Conservation (phyloP, 345 rosid species). For the Gossypioides kirkii region DNA sequence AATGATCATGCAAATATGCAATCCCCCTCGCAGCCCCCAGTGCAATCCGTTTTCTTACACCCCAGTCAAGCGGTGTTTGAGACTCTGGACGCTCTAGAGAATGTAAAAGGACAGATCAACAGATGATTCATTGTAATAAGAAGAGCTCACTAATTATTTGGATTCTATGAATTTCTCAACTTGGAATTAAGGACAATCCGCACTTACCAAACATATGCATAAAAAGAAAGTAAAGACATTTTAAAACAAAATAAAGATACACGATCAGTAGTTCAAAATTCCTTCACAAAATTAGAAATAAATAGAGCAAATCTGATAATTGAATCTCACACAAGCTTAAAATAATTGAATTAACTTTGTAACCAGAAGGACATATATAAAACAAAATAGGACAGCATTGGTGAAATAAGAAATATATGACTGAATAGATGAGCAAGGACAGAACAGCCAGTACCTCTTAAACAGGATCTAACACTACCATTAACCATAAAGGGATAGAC, state of each 20-base stretch:
- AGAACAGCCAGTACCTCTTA: constrained; percentile 53
- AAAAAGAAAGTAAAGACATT: no score
- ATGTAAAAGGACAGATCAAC: constrained; percentile 4
- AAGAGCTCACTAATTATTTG: background rate
- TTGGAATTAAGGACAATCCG: background rate
- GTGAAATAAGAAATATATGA: no score
- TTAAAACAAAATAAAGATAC: no score
- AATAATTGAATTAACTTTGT: no score
- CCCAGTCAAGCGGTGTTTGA: constrained; percentile 62
- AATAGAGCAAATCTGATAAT: no score
- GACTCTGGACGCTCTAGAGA: constrained; percentile 48
- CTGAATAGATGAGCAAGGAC: background rate
- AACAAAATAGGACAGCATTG: background rate
- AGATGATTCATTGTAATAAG: background rate
- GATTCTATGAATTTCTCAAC: no score
- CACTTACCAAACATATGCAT: background rate
- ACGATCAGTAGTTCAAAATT: no score
- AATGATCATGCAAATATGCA: constrained; percentile 89
- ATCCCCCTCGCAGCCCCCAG: constrained; percentile 89
- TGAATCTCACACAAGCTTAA: no score
- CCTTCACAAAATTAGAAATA: no score
- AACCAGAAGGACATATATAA: background rate
- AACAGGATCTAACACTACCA: constrained; percentile 96
- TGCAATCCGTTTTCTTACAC: constrained; percentile 61
- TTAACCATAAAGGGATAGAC: constrained; percentile 85